Base-by-base conservation (phyloP, 139 green algal genomes). In the Tetratostichococcus sp. region DNA sequence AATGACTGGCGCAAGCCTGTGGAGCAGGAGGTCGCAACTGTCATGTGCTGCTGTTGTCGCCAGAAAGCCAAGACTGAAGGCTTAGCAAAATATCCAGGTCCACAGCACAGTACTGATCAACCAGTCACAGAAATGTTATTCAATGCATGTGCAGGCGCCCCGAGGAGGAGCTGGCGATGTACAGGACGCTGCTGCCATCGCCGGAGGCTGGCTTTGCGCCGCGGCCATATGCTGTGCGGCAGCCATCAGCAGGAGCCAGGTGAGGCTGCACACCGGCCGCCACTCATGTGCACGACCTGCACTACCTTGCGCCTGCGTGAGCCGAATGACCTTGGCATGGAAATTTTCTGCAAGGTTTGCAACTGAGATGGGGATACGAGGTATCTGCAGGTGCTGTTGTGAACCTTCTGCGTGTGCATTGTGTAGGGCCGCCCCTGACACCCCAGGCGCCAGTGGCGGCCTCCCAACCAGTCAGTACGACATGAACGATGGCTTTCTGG, bases 401-500 rank as follows among this genome's bases (percentile, higher is more conserved):
- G n/a, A n/a, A 35, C 32, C 4, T 32, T 43, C n/a, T 35, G 66
- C 50, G 39, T 14, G 31, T 6, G 34, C 43, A 30, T 77, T 65
- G 65, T 30, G 4, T n/a, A 21, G 65, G 39, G 62, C n/a, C 30
- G 59, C 39, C 3, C n/a, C 43, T 23, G 42, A 78, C 43, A 75
- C 72, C 2, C 79, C 74, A 23, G 19, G 70, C 1, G 72, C n/a
- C n/a, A n/a, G 59, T 1, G 74, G 19, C 31, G 22, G 19, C 42
- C 35, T 17, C 22, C 19, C n/a, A 14, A 39, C 34, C 35, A 58
- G 26, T 21, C 67, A 78, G 17, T 82, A 83, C 33, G 70, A 65
- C 42, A 68, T 66, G 25, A 69, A 80, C 17, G 72, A 72, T 28
- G 74, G 66, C 34, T 83, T 77, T 35, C 57, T 86, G 1, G 80